A percentile compares a stretch with the other conserved stretches of the same genome.
Conservation (phyloP, 805 yeast species). For the Scheffersomyces spartinae region DNA sequence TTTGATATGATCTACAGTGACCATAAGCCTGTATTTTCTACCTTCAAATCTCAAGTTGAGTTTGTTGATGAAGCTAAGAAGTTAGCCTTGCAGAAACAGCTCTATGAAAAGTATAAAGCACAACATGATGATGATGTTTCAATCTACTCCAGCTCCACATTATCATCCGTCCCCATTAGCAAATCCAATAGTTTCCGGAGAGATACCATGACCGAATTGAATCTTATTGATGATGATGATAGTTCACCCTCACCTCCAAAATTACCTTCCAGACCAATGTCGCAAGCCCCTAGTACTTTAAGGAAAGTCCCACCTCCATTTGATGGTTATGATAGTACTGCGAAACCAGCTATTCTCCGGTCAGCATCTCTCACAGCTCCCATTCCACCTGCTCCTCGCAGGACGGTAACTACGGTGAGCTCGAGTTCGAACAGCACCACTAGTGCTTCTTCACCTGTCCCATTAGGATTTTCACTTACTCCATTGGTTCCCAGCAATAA, state of each 20-base stretch:
- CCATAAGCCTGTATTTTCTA: constrained; percentile 86
- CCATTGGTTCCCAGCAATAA: constrained; percentile 2
- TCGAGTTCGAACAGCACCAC: constrained; percentile 1
- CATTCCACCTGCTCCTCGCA: constrained; percentile 3
- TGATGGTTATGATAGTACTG: too few relatives aligned
- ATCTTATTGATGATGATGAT: not conserved
- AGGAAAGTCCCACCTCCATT: too few relatives aligned
- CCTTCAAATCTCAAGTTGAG: constrained; percentile 54
- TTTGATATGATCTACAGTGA: constrained; percentile 59
- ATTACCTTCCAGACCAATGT: constrained; percentile 5
- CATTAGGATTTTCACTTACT: not conserved
- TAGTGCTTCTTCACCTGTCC: not conserved
- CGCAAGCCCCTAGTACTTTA: too few relatives aligned
- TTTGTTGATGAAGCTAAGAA: constrained; percentile 42
- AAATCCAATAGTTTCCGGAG: constrained; percentile 1
- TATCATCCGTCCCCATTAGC: constrained; percentile 1
- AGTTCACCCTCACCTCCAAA: constrained; percentile 1
- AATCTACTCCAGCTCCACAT: not conserved
- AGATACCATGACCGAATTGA: not conserved
- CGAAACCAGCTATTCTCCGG: constrained; percentile 5
- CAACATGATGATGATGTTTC: constrained; percentile 18
- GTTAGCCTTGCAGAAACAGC: constrained; percentile 12
- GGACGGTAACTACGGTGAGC: constrained; percentile 3
- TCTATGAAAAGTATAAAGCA: constrained; percentile 18
- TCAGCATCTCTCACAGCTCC: constrained; percentile 5